Percentiles rank a stretch among this genome's conserved stretches.
These are phyloP conservation scores for Colletotrichum sp. DNA, from an alignment of 2,329 filamentous ascomycete genomes.

Conservation along the genomic window DNA sequence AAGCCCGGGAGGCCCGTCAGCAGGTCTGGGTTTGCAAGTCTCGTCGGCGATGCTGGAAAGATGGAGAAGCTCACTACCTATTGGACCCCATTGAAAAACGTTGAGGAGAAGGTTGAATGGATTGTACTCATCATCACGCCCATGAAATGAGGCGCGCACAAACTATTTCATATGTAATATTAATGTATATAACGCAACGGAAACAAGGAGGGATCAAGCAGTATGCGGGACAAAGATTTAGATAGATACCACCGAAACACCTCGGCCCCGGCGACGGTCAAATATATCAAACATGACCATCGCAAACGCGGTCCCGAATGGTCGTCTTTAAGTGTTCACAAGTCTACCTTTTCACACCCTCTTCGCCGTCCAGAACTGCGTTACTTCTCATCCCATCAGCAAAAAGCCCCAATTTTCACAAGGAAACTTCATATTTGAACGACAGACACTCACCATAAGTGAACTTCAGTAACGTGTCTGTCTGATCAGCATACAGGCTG, in stretches of 20 bases:
- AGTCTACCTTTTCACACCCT: background rate
- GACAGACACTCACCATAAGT: background rate
- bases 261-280: background rate
- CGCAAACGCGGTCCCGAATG: background rate
- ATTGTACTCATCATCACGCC: constrained; percentile 22
- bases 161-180: background rate
- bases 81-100: constrained; percentile 23
- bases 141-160: background rate
- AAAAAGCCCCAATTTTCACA: too few relatives aligned
- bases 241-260: background rate
- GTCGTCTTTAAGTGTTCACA: too few relatives aligned
- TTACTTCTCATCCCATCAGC: background rate
- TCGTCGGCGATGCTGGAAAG: constrained; percentile 10
- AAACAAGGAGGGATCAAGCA: background rate
- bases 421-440: too few relatives aligned
- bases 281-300: background rate
- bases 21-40: constrained; percentile 14
- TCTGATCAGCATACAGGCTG: background rate
- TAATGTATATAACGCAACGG: background rate
- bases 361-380: background rate
- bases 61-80: constrained; percentile 18
- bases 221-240: background rate
- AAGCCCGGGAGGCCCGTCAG: constrained; percentile 2
- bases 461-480: background rate
- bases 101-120: constrained; percentile 17